A percentile compares a stretch with the other conserved stretches of the same genome.
These are phyloP conservation scores for Alternaria viburni DNA, from an alignment of 2,329 filamentous ascomycete species.

Conservation along the genomic window DNA sequence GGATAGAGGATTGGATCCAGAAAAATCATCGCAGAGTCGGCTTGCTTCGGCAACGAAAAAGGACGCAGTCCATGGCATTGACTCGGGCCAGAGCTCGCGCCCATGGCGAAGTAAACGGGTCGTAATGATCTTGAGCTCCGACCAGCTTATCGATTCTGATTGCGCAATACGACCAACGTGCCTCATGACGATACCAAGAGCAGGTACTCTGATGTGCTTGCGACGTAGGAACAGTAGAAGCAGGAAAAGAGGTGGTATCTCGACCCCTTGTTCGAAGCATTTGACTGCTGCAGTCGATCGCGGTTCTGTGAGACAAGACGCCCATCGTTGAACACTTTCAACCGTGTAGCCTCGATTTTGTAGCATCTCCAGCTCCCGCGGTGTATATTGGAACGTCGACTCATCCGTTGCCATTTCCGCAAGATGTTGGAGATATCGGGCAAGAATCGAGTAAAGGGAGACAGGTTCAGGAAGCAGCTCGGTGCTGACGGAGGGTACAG, in stretches of 20 bases:
- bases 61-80: constrained; percentile 39
- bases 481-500: not conserved
- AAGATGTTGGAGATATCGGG: constrained; percentile 29
- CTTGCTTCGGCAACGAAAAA: constrained; percentile 33
- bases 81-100: constrained; percentile 38
- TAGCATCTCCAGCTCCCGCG: constrained; percentile 28
- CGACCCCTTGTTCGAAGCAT: constrained; percentile 20
- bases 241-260: constrained; percentile 38
- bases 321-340: constrained; percentile 32
- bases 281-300: constrained; percentile 25
- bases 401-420: constrained; percentile 8
- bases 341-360: constrained; percentile 21
- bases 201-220: constrained; percentile 26
- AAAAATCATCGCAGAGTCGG: constrained; percentile 15
- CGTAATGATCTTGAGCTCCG: constrained; percentile 28
- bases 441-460: constrained; percentile 35
- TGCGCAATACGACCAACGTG: constrained; percentile 28
- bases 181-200: constrained; percentile 32
- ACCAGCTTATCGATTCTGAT: constrained; percentile 28
- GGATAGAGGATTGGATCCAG: not conserved
- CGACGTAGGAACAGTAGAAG: constrained; percentile 41
- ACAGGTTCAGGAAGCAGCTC: constrained; percentile 10
- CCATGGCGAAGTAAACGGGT: constrained; percentile 40
- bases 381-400: constrained; percentile 19
- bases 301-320: constrained; percentile 21